These are phyloP conservation scores for Arbutus unedo DNA, from an alignment of 148 eudicot species.

Conservation along the genomic window DNA sequence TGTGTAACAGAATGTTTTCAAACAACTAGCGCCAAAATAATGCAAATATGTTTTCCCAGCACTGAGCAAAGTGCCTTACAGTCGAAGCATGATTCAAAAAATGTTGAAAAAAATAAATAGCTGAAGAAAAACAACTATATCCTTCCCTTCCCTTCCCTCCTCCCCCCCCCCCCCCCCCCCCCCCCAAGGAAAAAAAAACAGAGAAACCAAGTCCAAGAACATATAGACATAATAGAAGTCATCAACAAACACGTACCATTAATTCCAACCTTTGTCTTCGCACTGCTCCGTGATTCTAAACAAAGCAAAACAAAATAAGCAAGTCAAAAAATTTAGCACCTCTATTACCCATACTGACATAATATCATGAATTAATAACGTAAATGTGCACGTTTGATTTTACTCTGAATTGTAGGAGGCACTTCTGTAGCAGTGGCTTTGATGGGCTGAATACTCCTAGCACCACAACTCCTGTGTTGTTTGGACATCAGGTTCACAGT, in stretches of 20 bases:
- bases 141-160: too few relatives aligned
- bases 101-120: neutral
- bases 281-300: conserved; percentile 56
- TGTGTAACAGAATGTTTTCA: too few relatives aligned
- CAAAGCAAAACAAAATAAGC: conserved; percentile 9
- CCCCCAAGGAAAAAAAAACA: too few relatives aligned
- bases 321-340: conserved; percentile 10
- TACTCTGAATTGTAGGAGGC: conserved; percentile 65
- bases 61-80: too few relatives aligned
- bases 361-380: neutral
- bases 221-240: neutral
- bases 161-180: too few relatives aligned
- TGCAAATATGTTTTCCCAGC: too few relatives aligned
- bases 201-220: neutral
- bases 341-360: too few relatives aligned
- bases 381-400: conserved; percentile 12
- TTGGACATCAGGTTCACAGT: neutral
- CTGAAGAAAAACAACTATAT: too few relatives aligned
- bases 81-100: neutral
- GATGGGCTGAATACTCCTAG: conserved; percentile 47
- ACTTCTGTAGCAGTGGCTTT: conserved; percentile 72
- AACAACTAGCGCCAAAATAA: too few relatives aligned
- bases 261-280: conserved; percentile 81
- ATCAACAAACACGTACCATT: conserved; percentile 61
- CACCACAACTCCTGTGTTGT: conserved; percentile 37